Conservation (phyloP, 805 yeast species). For the Huiozyma sinensis region DNA sequence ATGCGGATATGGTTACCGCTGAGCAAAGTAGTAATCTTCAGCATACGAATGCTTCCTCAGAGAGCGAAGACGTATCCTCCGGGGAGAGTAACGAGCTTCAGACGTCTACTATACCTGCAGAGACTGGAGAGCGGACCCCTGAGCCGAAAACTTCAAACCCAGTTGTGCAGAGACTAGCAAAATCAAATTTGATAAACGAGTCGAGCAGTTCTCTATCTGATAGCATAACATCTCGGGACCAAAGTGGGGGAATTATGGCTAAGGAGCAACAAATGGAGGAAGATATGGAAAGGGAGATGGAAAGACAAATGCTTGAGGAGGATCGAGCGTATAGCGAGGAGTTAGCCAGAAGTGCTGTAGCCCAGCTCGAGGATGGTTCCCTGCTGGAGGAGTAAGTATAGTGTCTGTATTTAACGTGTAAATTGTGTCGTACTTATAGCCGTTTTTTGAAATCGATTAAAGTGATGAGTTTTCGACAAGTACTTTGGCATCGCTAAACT, state of each 20-base stretch:
- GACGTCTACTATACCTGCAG: background rate
- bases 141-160: no score
- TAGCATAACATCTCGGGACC: conserved; percentile 8
- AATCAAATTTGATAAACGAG: background rate
- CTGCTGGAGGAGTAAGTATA: no score
- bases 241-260: conserved; percentile 5
- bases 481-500: no score
- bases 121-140: background rate
- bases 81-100: background rate
- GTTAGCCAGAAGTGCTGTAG: no score
- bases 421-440: no score
- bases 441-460: no score
- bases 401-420: no score
- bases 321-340: background rate
- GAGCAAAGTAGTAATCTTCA: background rate
- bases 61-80: background rate
- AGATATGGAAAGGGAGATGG: conserved; percentile 7
- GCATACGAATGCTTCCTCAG: background rate
- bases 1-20: background rate
- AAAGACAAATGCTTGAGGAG: conserved; percentile 4
- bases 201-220: conserved; percentile 2
- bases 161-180: no score
- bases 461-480: no score
- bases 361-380: no score
- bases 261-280: conserved; percentile 11